Base-by-base conservation (phyloP, 1,139 yeast genomes). In the Saccharomyces pastorianus region DNA sequence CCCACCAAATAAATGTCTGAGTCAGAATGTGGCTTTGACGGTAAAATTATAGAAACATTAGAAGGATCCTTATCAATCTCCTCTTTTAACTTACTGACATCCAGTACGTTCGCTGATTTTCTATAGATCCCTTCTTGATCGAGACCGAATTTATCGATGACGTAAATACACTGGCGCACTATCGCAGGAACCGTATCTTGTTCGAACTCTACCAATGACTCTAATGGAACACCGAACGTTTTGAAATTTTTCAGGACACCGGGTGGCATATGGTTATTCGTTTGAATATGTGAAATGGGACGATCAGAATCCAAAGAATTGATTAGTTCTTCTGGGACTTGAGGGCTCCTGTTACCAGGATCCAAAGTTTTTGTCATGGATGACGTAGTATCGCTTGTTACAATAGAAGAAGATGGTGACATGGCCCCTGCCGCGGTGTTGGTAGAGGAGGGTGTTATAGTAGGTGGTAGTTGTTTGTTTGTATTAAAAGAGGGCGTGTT, bases 141-240 rank as follows among this genome's bases (percentile, higher is more conserved):
- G 48, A 87, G 70, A 1, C 99, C 99, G 68, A 85, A 83, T 44
- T 78, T 77, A 68, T 93, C 98, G 48, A 93, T 82, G 7, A 91
- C 85, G 59, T 85, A 86, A 53, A 91, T 86, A 74, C 98, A 91
- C 65, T 85, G 88, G 61, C 85, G 84, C 8, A 91, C 98, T 50
- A 91, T 80, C n/a, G 88, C 78, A 1, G 99, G 98, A 2, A 91
- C 96, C 69, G 88, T 85, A 61, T 88, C 95, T 53, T 89, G 96
- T 57, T 95, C 96, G 62, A 79, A 83, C 58, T 84, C 85, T 27
- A 90, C 82, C 51, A 88, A 73, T 8, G 80, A 82, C 59, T 87
- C 95, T 23, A 93, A 76, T 0, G 95, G 84, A 0, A 84, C 82
- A 0, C 96, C 97, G 73, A 87, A 91, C 0, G 91, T 85, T 14